Percentiles rank a stretch among this genome's conserved stretches.
Conservation (phyloP, 106 monocot species). For the Allium cepa region DNA sequence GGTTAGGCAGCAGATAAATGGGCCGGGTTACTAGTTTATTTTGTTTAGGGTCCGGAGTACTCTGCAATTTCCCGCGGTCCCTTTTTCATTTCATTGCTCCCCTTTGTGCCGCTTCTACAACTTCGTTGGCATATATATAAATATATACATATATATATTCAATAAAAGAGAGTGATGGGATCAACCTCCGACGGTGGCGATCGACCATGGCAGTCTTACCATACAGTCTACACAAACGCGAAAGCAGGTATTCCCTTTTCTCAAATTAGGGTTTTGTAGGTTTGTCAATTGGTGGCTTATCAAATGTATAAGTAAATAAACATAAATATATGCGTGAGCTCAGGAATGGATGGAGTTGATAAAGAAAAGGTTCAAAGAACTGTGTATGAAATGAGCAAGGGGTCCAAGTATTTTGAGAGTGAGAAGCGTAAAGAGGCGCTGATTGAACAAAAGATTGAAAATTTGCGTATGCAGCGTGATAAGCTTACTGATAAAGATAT, state of each 20-base stretch:
- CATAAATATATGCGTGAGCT: neutral
- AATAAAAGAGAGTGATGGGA: constrained; percentile 23
- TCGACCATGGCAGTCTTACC: constrained; percentile 91
- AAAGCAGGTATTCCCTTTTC: constrained; percentile 59
- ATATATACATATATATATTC: too few relatives aligned
- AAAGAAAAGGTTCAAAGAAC: constrained; percentile 89
- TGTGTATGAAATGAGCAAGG: constrained; percentile 98
- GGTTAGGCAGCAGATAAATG: too few relatives aligned
- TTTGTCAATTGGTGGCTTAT: too few relatives aligned
- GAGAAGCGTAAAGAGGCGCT: constrained; percentile 81
- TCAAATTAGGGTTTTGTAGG: constrained; percentile 10
- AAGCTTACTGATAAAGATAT: constrained; percentile 65
- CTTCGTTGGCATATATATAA: too few relatives aligned
- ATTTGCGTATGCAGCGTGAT: constrained; percentile 43
- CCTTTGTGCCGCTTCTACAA: too few relatives aligned
- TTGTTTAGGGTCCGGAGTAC: too few relatives aligned
- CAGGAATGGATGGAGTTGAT: constrained; percentile 99
- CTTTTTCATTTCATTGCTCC: too few relatives aligned
- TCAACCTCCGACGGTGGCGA: constrained; percentile 46
- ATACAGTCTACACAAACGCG: constrained; percentile 85
- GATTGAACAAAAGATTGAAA: constrained; percentile 65
- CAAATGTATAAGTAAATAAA: too few relatives aligned
- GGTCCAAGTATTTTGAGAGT: constrained; percentile 97
- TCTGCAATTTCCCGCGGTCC: too few relatives aligned
- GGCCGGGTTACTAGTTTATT: too few relatives aligned